Evolutionary conservation across 2,329 filamentous ascomycete species (phyloP).

Genomic region (Mariannaea sp.): DNA sequence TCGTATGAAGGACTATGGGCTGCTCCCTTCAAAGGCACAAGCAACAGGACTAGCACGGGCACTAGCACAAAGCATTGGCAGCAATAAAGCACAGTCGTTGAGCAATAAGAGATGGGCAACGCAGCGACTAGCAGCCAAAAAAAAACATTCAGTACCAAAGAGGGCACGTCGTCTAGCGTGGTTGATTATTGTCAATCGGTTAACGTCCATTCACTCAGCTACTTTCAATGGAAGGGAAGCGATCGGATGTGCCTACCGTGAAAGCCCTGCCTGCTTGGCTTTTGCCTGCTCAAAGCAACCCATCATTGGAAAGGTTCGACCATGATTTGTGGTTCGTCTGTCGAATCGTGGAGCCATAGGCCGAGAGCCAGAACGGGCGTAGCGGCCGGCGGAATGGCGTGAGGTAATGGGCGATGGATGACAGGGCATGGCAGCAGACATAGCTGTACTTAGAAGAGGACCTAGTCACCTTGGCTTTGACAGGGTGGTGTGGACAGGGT

Average conservation of each 20-base stretch:
- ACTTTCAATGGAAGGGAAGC: conserved; percentile 14
- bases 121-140: too few species aligned
- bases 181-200: conserved; percentile 16
- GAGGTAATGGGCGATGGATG: conserved; percentile 29
- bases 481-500: conserved; percentile 20
- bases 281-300: too few species aligned
- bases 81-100: background rate
- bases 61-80: background rate
- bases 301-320: conserved; percentile 15
- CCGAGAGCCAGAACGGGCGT: conserved; percentile 36
- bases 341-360: conserved; percentile 35
- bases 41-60: background rate
- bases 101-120: background rate
- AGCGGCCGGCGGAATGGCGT: conserved; percentile 39
- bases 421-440: conserved; percentile 5
- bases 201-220: background rate
- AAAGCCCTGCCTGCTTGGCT: too few species aligned
- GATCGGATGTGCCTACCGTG: conserved; percentile 32
- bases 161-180: conserved; percentile 15
- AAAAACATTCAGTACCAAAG: too few species aligned
- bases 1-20: background rate
- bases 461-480: too few species aligned
- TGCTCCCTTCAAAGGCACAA: background rate
- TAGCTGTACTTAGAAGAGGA: too few species aligned
- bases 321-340: conserved; percentile 29